Percentiles rank a stretch among this genome's conserved stretches.
phyloP scores from a whole-genome alignment of 2,329 filamentous ascomycete genomes.

The Trichoderma atrobrunneum region DNA sequence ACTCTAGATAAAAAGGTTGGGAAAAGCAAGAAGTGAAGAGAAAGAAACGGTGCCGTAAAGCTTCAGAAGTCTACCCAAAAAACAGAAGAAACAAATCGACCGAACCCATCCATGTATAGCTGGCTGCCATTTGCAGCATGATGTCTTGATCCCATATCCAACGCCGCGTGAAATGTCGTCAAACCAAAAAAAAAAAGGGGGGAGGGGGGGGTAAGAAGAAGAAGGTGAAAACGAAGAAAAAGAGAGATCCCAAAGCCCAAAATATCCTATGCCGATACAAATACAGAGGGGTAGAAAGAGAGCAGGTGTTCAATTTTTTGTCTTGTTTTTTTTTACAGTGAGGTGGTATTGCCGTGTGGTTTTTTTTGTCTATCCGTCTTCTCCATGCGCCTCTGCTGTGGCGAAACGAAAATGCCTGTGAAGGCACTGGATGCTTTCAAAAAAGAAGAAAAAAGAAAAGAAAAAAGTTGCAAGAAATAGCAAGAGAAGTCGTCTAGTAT shows the following conservation, averaged over 20 bases:
- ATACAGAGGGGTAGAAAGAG: neutral
- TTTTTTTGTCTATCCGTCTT: constrained; percentile 15
- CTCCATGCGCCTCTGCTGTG: neutral
- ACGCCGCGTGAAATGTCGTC: constrained; percentile 14
- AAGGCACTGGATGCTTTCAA: neutral
- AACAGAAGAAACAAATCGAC: neutral
- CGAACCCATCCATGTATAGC: constrained; percentile 2
- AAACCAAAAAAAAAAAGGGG: neutral
- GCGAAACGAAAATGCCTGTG: neutral
- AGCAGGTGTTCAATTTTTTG: neutral
- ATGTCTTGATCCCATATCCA: neutral
- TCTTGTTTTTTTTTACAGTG: neutral
- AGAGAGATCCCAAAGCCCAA: neutral
- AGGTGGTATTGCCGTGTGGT: neutral
- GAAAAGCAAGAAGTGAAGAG: constrained; percentile 20
- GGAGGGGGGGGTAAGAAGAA: neutral
- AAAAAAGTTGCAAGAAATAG: neutral
- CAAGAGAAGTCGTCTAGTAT: constrained; percentile 36
- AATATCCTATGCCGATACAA: constrained; percentile 2
- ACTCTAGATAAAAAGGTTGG: neutral
- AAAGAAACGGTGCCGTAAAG: constrained; percentile 12
- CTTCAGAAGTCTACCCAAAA: neutral
- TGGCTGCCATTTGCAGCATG: constrained; percentile 9
- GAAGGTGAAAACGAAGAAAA: neutral
- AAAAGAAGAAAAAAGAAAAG: neutral